phyloP scores from a whole-genome alignment of 345 rosid genomes.

The Hibiscus mutabilis region DNA sequence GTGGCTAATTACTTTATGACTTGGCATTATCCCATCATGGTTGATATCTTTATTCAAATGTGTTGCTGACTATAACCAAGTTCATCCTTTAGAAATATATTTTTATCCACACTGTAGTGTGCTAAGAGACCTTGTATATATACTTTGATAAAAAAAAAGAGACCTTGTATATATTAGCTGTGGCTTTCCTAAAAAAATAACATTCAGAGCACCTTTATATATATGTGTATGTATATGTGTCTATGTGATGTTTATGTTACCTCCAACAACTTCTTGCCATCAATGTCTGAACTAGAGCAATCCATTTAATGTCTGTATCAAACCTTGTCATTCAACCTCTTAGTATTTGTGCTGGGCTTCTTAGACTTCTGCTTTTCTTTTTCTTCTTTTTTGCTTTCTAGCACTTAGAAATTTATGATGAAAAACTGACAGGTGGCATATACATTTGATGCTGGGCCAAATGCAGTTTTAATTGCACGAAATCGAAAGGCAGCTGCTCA shows the following conservation, averaged over 20 bases:
- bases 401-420: conserved; percentile 4
- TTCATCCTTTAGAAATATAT: background rate
- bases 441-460: conserved; percentile 97
- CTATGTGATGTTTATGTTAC: background rate
- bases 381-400: background rate
- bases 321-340: background rate
- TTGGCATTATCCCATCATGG: background rate
- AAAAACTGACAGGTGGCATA: conserved; percentile 69
- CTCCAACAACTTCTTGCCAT: background rate
- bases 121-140: background rate
- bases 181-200: too few relatives aligned
- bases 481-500: conserved; percentile 56
- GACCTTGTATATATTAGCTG: background rate
- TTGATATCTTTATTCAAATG: background rate
- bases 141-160: too few relatives aligned
- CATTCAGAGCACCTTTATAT: too few relatives aligned
- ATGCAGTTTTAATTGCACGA: conserved; percentile 72
- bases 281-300: background rate
- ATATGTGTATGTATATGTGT: too few relatives aligned
- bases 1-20: background rate
- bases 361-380: background rate
- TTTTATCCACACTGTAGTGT: background rate
- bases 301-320: background rate
- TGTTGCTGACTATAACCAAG: background rate
- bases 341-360: background rate